A percentile compares a stretch with the other conserved stretches of the same genome.
Conservation (phyloP, 2,329 filamentous ascomycete genomes). For the Phoma herbarum region DNA sequence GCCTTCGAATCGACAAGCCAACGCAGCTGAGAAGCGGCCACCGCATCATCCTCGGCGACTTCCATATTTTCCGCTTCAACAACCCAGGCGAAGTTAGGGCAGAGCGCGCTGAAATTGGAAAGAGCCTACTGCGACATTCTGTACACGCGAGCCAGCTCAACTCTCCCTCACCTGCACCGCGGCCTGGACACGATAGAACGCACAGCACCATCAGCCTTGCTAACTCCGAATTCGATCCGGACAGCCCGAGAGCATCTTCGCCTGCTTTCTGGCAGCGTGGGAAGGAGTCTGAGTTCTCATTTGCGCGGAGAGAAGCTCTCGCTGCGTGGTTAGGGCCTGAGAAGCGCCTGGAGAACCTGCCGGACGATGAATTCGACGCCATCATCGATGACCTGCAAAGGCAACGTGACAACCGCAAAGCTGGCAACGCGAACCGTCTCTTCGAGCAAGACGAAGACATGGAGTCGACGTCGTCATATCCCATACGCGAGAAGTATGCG, state of each 20-base stretch:
- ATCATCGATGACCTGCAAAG: constrained; percentile 94
- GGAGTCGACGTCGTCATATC: constrained; percentile 88
- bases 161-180: constrained; percentile 68
- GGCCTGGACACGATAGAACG: constrained; percentile 77
- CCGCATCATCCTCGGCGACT: constrained; percentile 94
- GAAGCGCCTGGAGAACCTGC: constrained; percentile 88
- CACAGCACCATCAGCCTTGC: constrained; percentile 72
- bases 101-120: constrained; percentile 81
- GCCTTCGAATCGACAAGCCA: constrained; percentile 84
- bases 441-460: constrained; percentile 79
- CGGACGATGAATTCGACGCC: constrained; percentile 91
- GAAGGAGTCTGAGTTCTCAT: constrained; percentile 92
- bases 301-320: constrained; percentile 92
- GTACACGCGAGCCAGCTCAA: constrained; percentile 70
- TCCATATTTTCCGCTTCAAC: constrained; percentile 98
- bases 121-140: constrained; percentile 85
- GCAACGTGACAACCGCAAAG: constrained; percentile 83
- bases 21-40: constrained; percentile 90
- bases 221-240: constrained; percentile 76
- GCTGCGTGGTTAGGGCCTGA: constrained; percentile 88
- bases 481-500: constrained; percentile 91
- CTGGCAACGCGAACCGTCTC: constrained; percentile 62
- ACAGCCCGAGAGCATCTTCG: constrained; percentile 79
- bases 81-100: constrained; percentile 95
- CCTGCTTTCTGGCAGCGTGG: constrained; percentile 73